These are phyloP conservation scores for Cryptococcus neoformans DNA, from an alignment of 1,284 basidiomycete species.

Conservation along the genomic window DNA sequence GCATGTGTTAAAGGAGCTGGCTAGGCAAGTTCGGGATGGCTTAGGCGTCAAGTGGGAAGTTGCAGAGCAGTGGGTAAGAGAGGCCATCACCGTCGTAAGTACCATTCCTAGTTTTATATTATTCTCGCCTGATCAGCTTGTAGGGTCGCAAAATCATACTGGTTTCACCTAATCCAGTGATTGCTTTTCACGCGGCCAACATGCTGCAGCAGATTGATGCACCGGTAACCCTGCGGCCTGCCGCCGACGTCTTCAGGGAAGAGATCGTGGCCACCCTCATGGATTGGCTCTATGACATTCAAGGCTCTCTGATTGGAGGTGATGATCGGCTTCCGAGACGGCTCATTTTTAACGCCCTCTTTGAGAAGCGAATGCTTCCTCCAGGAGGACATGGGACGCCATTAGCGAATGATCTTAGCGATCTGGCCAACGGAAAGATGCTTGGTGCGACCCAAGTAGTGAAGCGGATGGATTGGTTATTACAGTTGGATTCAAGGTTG, in stretches of 20 bases:
- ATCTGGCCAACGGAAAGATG: constrained; percentile 18
- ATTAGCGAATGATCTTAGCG: constrained; percentile 20
- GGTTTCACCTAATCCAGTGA: constrained; percentile 64
- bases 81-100: constrained; percentile 56
- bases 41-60: constrained; percentile 53
- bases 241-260: constrained; percentile 87
- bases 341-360: constrained; percentile 67
- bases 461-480: constrained; percentile 42
- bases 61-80: constrained; percentile 60
- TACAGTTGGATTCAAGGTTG: constrained; percentile 40
- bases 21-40: constrained; percentile 70
- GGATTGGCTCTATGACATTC: constrained; percentile 80
- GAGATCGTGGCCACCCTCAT: constrained; percentile 78
- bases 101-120: no score
- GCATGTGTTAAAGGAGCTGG: constrained; percentile 88
- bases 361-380: constrained; percentile 40
- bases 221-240: constrained; percentile 82
- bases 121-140: neutral
- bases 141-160: constrained; percentile 81
- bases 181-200: constrained; percentile 74
- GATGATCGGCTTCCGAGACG: constrained; percentile 68
- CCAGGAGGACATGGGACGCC: constrained; percentile 19
- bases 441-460: constrained; percentile 3
- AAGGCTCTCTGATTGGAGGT: constrained; percentile 54
- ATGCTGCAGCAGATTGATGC: constrained; percentile 85